A percentile compares a stretch with the other conserved stretches of the same genome.
These are phyloP conservation scores for Cruciata laevipes DNA, from an alignment of 257 asterid genomes.

Conservation along the genomic window DNA sequence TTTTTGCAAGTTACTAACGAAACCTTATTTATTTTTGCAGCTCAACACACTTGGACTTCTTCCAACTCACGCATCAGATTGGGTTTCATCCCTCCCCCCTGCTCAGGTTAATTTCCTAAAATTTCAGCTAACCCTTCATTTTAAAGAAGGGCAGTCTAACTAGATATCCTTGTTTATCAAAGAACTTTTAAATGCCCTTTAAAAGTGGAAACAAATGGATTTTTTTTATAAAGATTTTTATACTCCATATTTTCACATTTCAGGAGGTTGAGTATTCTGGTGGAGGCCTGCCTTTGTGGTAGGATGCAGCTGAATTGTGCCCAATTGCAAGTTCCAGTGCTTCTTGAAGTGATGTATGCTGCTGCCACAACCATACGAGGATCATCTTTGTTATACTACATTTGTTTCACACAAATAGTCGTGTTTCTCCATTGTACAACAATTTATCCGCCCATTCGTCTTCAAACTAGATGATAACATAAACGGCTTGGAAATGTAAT, in stretches of 20 bases:
- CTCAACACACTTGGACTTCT: constrained; percentile 94
- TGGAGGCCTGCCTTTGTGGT: constrained; percentile 65
- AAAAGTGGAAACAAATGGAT: background rate
- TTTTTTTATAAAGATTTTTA: too few relatives aligned
- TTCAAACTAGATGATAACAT: background rate
- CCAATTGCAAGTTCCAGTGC: background rate
- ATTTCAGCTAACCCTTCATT: background rate
- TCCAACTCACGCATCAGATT: constrained; percentile 92
- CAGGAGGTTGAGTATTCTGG: constrained; percentile 97
- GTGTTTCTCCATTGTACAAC: background rate
- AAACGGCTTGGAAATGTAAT: background rate
- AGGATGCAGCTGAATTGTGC: constrained; percentile 10
- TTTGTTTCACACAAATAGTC: background rate
- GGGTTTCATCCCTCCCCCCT: constrained; percentile 98
- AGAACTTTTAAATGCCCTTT: background rate
- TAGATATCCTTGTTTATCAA: background rate
- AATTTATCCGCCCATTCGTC: background rate
- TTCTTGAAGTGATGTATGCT: background rate
- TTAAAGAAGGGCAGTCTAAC: background rate
- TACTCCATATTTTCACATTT: background rate
- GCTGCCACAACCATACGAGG: background rate
- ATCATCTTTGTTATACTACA: background rate
- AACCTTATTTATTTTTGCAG: constrained; percentile 34
- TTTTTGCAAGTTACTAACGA: constrained; percentile 2
- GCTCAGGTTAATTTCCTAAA: constrained; percentile 58